These are phyloP conservation scores for thale cress (Arabidopsis thaliana) DNA, from an alignment of 345 rosid genomes.

Conservation along the genomic window DNA sequence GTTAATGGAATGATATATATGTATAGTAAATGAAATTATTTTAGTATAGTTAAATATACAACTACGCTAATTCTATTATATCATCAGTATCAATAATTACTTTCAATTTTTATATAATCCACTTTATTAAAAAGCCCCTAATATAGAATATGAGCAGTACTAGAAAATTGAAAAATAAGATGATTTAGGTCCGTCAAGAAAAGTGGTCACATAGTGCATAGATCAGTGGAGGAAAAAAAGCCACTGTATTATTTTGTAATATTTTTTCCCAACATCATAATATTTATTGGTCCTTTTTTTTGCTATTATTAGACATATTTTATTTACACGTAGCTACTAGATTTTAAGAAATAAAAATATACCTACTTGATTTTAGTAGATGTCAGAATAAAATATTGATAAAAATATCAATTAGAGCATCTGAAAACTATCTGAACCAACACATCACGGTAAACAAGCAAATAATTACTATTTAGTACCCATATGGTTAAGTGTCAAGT, in stretches of 20 bases:
- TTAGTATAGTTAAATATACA: background rate
- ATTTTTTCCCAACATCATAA: background rate
- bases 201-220: slow-evolving; percentile 22
- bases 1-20: background rate
- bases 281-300: slow-evolving; percentile 1
- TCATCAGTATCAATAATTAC: background rate
- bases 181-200: background rate
- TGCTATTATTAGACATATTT: slow-evolving; percentile 3
- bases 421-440: slow-evolving; percentile 1
- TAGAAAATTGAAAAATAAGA: background rate
- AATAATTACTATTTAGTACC: background rate
- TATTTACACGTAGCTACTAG: background rate
- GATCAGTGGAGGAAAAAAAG: slow-evolving; percentile 24
- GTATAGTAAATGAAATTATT: background rate
- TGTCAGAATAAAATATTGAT: background rate
- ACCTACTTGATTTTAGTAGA: slow-evolving; percentile 3
- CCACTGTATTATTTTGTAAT: slow-evolving; percentile 10
- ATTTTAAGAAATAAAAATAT: background rate
- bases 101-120: background rate
- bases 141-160: background rate
- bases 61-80: background rate
- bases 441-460: slow-evolving; percentile 1
- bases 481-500: background rate
- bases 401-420: background rate
- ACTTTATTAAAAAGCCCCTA: background rate